Percentiles rank a stretch among this genome's conserved stretches.
Conservation (phyloP, 2,329 filamentous ascomycete genomes). For the Microdochium paspali region DNA sequence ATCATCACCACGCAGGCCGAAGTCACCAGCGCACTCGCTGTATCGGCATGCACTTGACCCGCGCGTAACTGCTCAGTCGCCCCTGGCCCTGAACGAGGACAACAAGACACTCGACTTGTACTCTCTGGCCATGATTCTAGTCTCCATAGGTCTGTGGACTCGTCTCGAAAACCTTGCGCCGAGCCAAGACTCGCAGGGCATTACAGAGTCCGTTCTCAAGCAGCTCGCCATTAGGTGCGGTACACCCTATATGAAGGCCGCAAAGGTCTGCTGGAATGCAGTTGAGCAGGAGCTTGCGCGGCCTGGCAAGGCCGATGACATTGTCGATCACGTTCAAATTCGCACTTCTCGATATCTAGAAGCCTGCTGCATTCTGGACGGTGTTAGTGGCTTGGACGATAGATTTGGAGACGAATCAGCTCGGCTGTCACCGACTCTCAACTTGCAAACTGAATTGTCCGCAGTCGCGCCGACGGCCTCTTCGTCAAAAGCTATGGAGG, state of each 20-base stretch:
- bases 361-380: constrained; percentile 52
- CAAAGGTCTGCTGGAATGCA: constrained; percentile 62
- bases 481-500: constrained; percentile 2
- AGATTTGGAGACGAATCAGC: constrained; percentile 34
- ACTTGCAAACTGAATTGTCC: background rate
- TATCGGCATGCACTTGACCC: constrained; percentile 62
- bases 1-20: constrained; percentile 8
- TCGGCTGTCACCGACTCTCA: constrained; percentile 14
- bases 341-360: constrained; percentile 49
- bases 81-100: constrained; percentile 38
- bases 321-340: constrained; percentile 43
- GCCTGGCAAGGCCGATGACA: constrained; percentile 34
- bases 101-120: constrained; percentile 59
- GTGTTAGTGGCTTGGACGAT: constrained; percentile 46
- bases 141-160: constrained; percentile 70
- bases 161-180: constrained; percentile 47
- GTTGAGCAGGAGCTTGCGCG: constrained; percentile 52
- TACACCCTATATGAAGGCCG: constrained; percentile 65
- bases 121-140: constrained; percentile 60
- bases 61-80: constrained; percentile 36
- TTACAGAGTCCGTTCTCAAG: constrained; percentile 51
- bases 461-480: background rate
- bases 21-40: constrained; percentile 25
- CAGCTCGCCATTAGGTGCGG: constrained; percentile 61
- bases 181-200: constrained; percentile 34